Base-by-base conservation (phyloP, 2,329 filamentous ascomycete species). In the Aureobasidium namibiae region DNA sequence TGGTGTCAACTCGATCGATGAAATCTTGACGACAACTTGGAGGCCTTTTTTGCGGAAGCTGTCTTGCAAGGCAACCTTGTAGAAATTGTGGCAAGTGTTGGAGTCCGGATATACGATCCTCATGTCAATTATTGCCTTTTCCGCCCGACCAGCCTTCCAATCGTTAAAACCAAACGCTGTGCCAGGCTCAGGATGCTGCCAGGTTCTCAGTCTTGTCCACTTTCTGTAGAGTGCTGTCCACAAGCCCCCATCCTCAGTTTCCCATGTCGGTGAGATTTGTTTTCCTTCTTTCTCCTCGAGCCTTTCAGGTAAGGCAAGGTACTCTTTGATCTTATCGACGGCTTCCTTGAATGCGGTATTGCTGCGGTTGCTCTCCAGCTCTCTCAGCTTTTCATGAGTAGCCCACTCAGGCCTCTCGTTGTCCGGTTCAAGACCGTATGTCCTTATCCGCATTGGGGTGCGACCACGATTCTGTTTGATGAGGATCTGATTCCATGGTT, bases 21-120 rank as follows among this genome's bases (percentile, higher is more conserved):
- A 75, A 63, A 87, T 73, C 65, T 85, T 84, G 18, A 85, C 77
- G 56, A 87, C 81, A 23, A 87, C 68, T 64, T 87, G 83, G 11
- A 86, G 64, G 2, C 78, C 77, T 4, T 67, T 67, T 1, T 74
- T 65, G 10, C 68, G 64, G 60, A 73, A 77, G 13, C 72, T 64
- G 18, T 67, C 44, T 48, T 48, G 24, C 7, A 48, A 24, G 29
- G 44, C 24, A 33, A 48, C 14, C 26, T 33, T 48, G 16, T 48
- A 48, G 23, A 33, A 42, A 18, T 42, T 42, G 39, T 42, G 18
- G 39, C 39, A 42, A 42, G 39, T 42, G 29, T 48, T 48, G 13
- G 18, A 33, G 23, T n/a, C 13, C 18, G 23, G 44, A 33, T 48
- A 9, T 13, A 18, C 29, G 44, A 33, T 29, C 44, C n/a, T 48